phyloP scores from a whole-genome alignment of 106 monocot genomes.

The Amphibolis antarctica region DNA sequence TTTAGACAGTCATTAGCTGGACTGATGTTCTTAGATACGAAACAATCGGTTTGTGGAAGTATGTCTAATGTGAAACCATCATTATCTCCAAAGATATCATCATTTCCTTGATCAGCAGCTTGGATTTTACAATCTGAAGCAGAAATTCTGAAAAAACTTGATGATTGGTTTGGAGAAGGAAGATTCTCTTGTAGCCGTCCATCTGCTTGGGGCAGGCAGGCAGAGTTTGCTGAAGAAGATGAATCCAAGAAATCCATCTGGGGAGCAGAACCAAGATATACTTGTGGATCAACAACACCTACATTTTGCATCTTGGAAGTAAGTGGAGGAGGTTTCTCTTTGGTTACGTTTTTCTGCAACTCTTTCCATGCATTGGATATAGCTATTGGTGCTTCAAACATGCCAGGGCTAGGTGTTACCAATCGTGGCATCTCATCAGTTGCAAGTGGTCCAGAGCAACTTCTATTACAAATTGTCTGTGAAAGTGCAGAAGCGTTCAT shows the following conservation, averaged over 20 bases:
- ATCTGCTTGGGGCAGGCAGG: conserved; percentile 50
- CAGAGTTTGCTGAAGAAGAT: conserved; percentile 77
- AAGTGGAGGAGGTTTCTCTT: conserved; percentile 40
- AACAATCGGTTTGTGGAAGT: conserved; percentile 35
- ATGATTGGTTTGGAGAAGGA: conserved; percentile 42
- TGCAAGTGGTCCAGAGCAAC: conserved; percentile 12
- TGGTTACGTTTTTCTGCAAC: conserved; percentile 29
- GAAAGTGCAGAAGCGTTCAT: conserved; percentile 33
- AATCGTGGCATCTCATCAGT: conserved; percentile 31
- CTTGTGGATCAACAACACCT: conserved; percentile 20
- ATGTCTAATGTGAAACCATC: conserved; percentile 45
- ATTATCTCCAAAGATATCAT: conserved; percentile 61
- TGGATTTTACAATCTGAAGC: conserved; percentile 32
- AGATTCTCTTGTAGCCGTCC: conserved; percentile 45
- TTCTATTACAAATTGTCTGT: conserved; percentile 29
- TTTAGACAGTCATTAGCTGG: conserved; percentile 37
- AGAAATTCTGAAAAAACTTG: conserved; percentile 36
- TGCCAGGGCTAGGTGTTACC: conserved; percentile 17
- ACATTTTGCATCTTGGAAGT: conserved; percentile 1
- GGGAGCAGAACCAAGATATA: conserved; percentile 27
- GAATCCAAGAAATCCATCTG: conserved; percentile 76
- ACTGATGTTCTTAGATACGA: conserved; percentile 38
- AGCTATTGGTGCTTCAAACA: conserved; percentile 29
- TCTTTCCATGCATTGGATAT: conserved; percentile 24
- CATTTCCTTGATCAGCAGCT: conserved; percentile 42